Evolutionary conservation across 495 filamentous ascomycete species (phyloP).

Genomic region (Cenococcum geophilum): DNA sequence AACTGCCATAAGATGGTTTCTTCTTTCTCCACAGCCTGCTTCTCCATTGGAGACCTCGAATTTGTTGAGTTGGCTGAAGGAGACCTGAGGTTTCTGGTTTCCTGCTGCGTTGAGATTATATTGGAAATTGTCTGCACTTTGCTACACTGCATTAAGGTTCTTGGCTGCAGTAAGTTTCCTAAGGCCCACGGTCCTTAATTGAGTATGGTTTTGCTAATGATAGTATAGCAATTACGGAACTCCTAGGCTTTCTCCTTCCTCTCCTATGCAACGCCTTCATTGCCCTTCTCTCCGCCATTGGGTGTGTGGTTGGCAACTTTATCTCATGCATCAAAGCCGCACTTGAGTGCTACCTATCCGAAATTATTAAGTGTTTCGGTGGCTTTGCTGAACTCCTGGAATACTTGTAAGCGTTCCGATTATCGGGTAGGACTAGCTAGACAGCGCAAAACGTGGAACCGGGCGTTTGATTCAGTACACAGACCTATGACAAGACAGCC

Average conservation of each 20-base stretch:
- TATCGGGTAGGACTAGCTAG: too few species aligned
- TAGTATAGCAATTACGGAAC: background rate
- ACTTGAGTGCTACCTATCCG: background rate
- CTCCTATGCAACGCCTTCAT: background rate
- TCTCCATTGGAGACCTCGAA: background rate
- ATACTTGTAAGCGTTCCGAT: too few species aligned
- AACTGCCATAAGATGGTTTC: background rate
- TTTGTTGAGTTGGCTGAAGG: background rate
- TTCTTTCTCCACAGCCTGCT: background rate
- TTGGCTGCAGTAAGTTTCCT: background rate
- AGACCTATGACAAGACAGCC: too few species aligned
- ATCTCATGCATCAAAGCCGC: background rate
- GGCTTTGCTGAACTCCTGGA: background rate
- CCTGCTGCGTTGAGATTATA: background rate
- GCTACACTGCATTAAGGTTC: background rate
- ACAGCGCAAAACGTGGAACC: too few species aligned
- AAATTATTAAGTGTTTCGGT: background rate
- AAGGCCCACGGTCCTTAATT: background rate
- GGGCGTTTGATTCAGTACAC: too few species aligned
- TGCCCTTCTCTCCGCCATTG: background rate
- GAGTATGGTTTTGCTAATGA: background rate
- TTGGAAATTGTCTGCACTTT: slow-evolving; percentile 1
- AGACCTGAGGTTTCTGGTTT: background rate
- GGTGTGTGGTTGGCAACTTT: background rate
- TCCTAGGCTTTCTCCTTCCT: background rate